A percentile compares a stretch with the other conserved stretches of the same genome.
Conservation (phyloP, 2,329 filamentous ascomycete species). For the Paramyrothecium roridum region DNA sequence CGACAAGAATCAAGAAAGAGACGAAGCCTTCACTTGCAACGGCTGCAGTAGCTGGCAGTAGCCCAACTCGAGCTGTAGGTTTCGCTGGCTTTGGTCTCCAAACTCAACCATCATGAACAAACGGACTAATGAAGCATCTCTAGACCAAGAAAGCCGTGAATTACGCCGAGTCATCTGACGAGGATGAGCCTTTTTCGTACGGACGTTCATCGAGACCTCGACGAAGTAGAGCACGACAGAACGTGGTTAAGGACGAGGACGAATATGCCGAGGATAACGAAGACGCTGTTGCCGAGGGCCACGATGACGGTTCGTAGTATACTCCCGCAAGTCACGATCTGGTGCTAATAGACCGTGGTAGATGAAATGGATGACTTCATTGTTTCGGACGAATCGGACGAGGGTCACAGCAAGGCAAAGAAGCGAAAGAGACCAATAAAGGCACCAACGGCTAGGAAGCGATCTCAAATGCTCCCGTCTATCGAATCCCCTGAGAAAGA, state of each 20-base stretch:
- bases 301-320: slow-evolving; percentile 48
- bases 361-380: slow-evolving; percentile 84
- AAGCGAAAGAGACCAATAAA: slow-evolving; percentile 72
- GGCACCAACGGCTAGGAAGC: slow-evolving; percentile 55
- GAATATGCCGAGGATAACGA: slow-evolving; percentile 70
- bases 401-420: slow-evolving; percentile 51
- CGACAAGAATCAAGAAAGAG: slow-evolving; percentile 7
- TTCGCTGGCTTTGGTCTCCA: too few relatives aligned
- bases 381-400: slow-evolving; percentile 82
- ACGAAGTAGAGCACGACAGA: slow-evolving; percentile 46
- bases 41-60: slow-evolving; percentile 51
- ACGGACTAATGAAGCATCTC: not conserved
- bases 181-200: slow-evolving; percentile 66
- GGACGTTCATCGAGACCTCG: slow-evolving; percentile 34
- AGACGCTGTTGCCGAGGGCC: slow-evolving; percentile 57
- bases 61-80: slow-evolving; percentile 75
- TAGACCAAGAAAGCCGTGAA: slow-evolving; percentile 60
- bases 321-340: not conserved
- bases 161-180: slow-evolving; percentile 83
- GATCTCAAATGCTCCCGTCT: slow-evolving; percentile 50
- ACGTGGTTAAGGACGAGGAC: slow-evolving; percentile 60
- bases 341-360: slow-evolving; percentile 17
- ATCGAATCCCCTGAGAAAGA: slow-evolving; percentile 10
- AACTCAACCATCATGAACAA: too few relatives aligned
- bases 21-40: slow-evolving; percentile 20